Conservation (phyloP, 1,284 basidiomycete species). For the Pseudozyma thailandica region DNA sequence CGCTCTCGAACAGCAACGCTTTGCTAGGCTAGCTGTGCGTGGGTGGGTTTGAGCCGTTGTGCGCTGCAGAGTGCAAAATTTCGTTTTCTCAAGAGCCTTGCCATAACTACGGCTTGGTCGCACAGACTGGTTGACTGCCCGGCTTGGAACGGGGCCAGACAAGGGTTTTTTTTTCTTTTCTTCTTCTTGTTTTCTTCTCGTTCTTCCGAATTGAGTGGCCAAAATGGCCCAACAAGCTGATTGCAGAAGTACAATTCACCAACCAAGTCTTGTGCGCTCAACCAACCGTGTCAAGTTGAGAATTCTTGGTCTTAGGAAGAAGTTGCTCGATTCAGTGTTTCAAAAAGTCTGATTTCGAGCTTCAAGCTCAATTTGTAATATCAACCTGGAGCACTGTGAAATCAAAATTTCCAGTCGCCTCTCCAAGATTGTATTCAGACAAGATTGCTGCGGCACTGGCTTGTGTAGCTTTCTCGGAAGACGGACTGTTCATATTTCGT, state of each 20-base stretch:
- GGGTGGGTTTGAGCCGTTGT: slow-evolving; percentile 4
- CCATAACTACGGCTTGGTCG: background rate
- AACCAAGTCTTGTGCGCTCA: too few species aligned
- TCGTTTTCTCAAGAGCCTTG: slow-evolving; percentile 10
- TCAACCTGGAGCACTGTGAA: background rate
- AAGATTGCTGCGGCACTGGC: slow-evolving; percentile 47
- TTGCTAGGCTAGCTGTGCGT: background rate
- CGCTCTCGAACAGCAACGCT: background rate
- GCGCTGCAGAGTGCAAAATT: slow-evolving; percentile 4
- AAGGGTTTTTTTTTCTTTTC: slow-evolving; percentile 15
- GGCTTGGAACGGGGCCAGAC: slow-evolving; percentile 27
- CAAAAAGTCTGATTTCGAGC: background rate
- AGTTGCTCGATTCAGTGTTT: too few species aligned
- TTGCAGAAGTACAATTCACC: too few species aligned
- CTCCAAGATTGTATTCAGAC: slow-evolving; percentile 4
- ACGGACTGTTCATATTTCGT: slow-evolving; percentile 9
- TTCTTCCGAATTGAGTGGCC: background rate
- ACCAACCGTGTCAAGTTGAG: too few species aligned
- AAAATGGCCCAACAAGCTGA: too few species aligned
- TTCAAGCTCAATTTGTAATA: background rate
- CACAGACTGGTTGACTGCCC: slow-evolving; percentile 1
- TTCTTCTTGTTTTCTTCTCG: slow-evolving; percentile 11
- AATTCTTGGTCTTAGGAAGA: too few species aligned
- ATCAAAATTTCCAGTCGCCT: too few species aligned
- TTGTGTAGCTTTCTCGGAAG: background rate